phyloP scores from a whole-genome alignment of 2,329 filamentous ascomycete genomes.

The Trichoderma koningii region DNA sequence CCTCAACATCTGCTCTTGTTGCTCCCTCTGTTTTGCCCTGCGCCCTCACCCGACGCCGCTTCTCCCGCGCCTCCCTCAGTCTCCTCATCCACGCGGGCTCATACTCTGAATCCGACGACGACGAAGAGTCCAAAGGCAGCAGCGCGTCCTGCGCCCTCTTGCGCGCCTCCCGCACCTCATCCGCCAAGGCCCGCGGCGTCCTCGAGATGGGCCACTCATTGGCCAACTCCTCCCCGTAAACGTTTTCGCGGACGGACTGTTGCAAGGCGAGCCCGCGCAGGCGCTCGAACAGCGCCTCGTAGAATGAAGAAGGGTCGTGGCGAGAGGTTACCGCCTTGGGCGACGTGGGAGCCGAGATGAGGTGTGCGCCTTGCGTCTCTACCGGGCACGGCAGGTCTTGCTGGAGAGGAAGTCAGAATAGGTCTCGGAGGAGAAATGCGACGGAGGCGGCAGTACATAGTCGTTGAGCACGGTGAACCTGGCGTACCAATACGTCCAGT shows the following conservation, averaged over 20 bases:
- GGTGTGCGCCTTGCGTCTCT: not conserved
- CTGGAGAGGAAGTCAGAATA: not conserved
- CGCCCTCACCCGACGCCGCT: not conserved
- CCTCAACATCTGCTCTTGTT: not conserved
- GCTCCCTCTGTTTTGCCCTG: not conserved
- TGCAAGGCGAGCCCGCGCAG: not conserved
- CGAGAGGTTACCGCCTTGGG: not conserved
- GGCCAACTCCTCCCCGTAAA: not conserved
- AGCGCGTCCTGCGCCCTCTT: not conserved
- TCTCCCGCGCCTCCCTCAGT: not conserved
- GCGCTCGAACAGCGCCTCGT: not conserved
- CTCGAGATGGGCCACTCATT: constrained; percentile 1
- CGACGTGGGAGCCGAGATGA: not conserved
- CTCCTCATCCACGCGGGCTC: not conserved
- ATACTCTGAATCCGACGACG: not conserved
- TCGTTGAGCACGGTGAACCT: not conserved
- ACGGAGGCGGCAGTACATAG: not conserved
- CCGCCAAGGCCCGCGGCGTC: not conserved
- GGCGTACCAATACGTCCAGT: not conserved
- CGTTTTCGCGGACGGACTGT: not conserved
- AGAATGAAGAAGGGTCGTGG: not conserved
- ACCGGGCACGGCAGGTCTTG: not conserved
- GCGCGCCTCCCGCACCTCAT: not conserved
- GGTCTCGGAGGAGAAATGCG: no score
- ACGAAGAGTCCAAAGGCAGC: not conserved